Conservation (phyloP, 1,139 yeast genomes). For the Geotrichum phurueaensis region DNA sequence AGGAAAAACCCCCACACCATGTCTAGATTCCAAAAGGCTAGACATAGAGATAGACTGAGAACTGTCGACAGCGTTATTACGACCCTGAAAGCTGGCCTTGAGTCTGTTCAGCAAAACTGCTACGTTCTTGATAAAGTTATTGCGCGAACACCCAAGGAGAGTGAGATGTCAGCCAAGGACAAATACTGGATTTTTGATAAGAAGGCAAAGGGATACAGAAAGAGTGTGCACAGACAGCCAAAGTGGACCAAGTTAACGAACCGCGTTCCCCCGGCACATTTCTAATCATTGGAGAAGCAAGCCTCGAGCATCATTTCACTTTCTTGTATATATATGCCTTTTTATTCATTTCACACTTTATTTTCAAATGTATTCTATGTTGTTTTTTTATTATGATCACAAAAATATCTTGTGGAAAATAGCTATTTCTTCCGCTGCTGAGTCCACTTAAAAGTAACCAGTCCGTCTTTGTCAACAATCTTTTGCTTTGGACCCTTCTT, state of each 20-base stretch:
- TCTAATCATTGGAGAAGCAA: conserved; percentile 36
- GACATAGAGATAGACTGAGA: conserved; percentile 78
- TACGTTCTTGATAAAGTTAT: conserved; percentile 50
- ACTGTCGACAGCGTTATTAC: conserved; percentile 75
- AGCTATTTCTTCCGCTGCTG: conserved; percentile 14
- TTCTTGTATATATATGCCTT: not conserved
- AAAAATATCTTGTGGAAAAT: not conserved
- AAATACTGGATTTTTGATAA: conserved; percentile 84
- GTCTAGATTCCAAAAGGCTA: conserved; percentile 71
- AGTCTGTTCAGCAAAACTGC: conserved; percentile 44
- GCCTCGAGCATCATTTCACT: not conserved
- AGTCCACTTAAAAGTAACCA: conserved; percentile 15
- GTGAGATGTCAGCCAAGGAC: conserved; percentile 71
- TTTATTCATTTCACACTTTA: not conserved
- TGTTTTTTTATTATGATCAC: not conserved
- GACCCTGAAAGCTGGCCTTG: conserved; percentile 59
- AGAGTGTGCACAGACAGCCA: conserved; percentile 58
- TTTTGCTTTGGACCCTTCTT: conserved; percentile 84
- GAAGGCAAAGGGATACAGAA: conserved; percentile 72
- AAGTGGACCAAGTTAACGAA: conserved; percentile 62
- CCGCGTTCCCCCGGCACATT: conserved; percentile 75
- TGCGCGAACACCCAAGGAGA: conserved; percentile 64
- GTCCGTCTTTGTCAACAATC: conserved; percentile 55
- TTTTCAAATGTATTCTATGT: not conserved
- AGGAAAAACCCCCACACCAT: conserved; percentile 68